Evolutionary conservation across 768 basidiomycete genomes (phyloP), one percentile per base, ranked within the genome.

Genomic region (Kwoniella bestiolae): DNA sequence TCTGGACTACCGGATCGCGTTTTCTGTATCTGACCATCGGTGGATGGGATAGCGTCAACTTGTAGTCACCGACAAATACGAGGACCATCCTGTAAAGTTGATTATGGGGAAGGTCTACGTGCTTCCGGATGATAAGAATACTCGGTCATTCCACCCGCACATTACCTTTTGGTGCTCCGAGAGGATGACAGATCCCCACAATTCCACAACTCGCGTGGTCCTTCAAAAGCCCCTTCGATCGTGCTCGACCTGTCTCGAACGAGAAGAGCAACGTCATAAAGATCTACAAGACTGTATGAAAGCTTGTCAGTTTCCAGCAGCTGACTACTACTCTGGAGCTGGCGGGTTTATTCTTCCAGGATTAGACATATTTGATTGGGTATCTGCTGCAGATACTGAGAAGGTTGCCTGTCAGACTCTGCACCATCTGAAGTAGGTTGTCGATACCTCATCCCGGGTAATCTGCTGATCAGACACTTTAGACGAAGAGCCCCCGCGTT

Each of bases 261-360:
- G 3, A 3, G 35, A 51, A 11, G 26, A 38, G 26, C 38, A 18
- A 26, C 12, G 16, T 9, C 53, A 41, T 28, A 18, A 55, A 29
- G 63, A 65, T n/a, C 45, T 60, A 4, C 23, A 51, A 57, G 60
- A 14, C 28, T 67, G 57, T 21, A 6, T 41, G 4, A 44, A 28
- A 35, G 41, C 26, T n/a, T 45, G 28, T 29, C 61, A 50, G 32
- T 34, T 72, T 31, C 59, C 63, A 4, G 68, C 66, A 0, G 50
- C 62, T 3, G 74, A 75, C 32, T 67, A 60, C 32, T 75, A 72
- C 45, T 70, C 71, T 26, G 74, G 74, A 5, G 71, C 62, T 23
- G 74, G 74, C 9, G 74, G 74, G 1, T 58, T 56, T 8, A 59
- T 72, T 2, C 12, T 68, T 0, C 68, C 64, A 1, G 74, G 66